These are phyloP conservation scores for Recurvomyces mirabilis DNA, from an alignment of 495 filamentous ascomycete genomes.

Conservation along the genomic window DNA sequence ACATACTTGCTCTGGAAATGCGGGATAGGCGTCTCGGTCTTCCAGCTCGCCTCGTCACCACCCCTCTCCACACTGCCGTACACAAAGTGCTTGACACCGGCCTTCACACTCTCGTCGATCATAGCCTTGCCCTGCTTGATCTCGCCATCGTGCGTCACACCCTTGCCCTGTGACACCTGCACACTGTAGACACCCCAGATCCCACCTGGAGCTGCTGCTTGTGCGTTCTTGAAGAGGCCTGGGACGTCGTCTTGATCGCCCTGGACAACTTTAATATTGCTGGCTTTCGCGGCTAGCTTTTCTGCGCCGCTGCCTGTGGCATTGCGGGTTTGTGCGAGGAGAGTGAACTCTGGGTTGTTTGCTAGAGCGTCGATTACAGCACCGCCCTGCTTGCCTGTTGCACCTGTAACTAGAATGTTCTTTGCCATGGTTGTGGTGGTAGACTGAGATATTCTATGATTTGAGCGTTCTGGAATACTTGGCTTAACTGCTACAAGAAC, in stretches of 20 bases:
- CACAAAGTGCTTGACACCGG: constrained; percentile 51
- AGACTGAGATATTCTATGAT: no score
- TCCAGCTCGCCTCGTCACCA: constrained; percentile 41
- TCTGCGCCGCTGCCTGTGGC: constrained; percentile 41
- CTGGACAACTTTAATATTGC: constrained; percentile 44
- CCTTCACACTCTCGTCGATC: constrained; percentile 46
- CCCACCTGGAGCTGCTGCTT: constrained; percentile 24
- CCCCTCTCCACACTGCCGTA: constrained; percentile 60
- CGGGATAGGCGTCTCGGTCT: constrained; percentile 47
- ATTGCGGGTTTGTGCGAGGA: constrained; percentile 61
- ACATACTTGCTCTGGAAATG: constrained; percentile 51
- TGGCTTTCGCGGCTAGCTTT: constrained; percentile 36
- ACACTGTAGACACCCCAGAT: constrained; percentile 36
- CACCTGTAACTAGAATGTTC: constrained; percentile 54
- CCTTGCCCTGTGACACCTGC: constrained; percentile 36
- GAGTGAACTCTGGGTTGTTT: constrained; percentile 37
- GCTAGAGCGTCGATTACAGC: constrained; percentile 49
- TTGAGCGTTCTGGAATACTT: no score
- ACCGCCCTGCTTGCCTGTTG: constrained; percentile 63
- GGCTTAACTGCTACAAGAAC: no score
- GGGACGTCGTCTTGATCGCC: constrained; percentile 44
- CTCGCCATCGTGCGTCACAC: constrained; percentile 39
- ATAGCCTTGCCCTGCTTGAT: constrained; percentile 51
- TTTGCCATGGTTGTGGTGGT: constrained; percentile 23
- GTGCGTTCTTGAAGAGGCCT: constrained; percentile 42